Base-by-base conservation (phyloP, 2,329 filamentous ascomycete genomes). In the Fonsecaea nubica region DNA sequence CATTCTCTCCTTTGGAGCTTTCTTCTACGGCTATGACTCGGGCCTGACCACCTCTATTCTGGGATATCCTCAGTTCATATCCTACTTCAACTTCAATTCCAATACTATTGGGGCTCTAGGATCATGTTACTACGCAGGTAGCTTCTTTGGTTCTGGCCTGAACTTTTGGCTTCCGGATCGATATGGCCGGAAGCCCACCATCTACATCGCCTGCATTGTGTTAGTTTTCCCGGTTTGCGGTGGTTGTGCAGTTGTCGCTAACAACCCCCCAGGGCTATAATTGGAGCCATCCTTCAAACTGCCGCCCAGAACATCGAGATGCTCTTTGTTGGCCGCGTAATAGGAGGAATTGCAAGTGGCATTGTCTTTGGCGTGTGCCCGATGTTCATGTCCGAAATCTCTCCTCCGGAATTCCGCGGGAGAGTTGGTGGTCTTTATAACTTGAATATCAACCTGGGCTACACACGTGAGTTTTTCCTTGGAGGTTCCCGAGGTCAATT, bases 11-110 rank as follows among this genome's bases (percentile, higher is more conserved):
- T 66, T 66, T 45, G 64, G 64, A 38, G 50, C 64, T 53, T 63
- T 66, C 64, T 66, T 66, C 40, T 66, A 66, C n/a, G 64, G 64
- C 42, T 66, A 66, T 58, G 64, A 66, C 45, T 66, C 64, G 5
- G 64, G 64, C 32, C 52, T 66, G 54, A 66, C 61, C 42, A 63
- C 64, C 25, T 66, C 60, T 21, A 59, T 66, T 25, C 7, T 66
- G 12, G 64, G 53, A 32, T 66, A 66, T 36, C 60, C 64, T 10
- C 32, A 58, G 25, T 66, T 66, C 61, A 63, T 66, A 15, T 38
- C 53, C 12, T 66, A 66, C 38, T 66, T 63, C 61, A 60, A 64
- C 35, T 55, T 66, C 64, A 64, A 59, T 48, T 38, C 64, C 38
- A 63, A 50, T 18, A 63, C 60, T 45, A 53, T 66, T 12, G 64